Base-by-base conservation (phyloP, 768 basidiomycete genomes). In the Lyophyllum atratum region DNA sequence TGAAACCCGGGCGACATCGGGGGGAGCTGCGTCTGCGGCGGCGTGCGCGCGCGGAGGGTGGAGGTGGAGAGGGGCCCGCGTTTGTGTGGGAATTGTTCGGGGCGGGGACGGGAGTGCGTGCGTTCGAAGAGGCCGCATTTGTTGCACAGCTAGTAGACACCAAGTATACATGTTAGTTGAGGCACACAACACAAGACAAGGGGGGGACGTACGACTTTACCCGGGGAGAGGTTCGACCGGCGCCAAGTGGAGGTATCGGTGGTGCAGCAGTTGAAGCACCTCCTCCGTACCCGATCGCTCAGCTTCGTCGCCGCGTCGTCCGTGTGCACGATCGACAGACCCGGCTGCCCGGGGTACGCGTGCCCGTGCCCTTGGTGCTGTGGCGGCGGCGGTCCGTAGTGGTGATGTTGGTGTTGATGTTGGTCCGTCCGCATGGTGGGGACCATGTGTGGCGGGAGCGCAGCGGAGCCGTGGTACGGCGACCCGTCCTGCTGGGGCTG, bases 181-280 rank as follows among this genome's bases (percentile, higher is more conserved):
- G 76, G 29, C 51, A 61, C 25, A 19, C 33, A 11, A 33, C 44
- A 25, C 55, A 39, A 28, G 33, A 34, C 51, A 10, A 34, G 25
- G 31, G 34, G 17, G 25, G 24, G 8, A 78, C 79, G 48, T 56
- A 81, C 79, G 63, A 92, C 90, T 82, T 92, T 92, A 25, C 90
- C 90, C 1, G 89, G 90, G 56, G 83, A 86, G 56, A 92, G 80
- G 65, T 89, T 90, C 15, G 84, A 85, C 58, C 90, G 73, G 33
- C 90, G 73, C 90, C 90, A 92, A 24, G 90, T 92, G 49, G 86
- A 87, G 29, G 91, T 92, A 60, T 92, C 90, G 14, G 90, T 91
- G 24, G 90, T 92, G 68, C 87, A 86, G 70, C 90, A 92, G 68
- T 92, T 92, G 80, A 88, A 92, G 71, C 90, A 92, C 46, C 89